A percentile compares a stretch with the other conserved stretches of the same genome.
Conservation (phyloP, 257 asterid species). For the Cynanchum wilfordii region DNA sequence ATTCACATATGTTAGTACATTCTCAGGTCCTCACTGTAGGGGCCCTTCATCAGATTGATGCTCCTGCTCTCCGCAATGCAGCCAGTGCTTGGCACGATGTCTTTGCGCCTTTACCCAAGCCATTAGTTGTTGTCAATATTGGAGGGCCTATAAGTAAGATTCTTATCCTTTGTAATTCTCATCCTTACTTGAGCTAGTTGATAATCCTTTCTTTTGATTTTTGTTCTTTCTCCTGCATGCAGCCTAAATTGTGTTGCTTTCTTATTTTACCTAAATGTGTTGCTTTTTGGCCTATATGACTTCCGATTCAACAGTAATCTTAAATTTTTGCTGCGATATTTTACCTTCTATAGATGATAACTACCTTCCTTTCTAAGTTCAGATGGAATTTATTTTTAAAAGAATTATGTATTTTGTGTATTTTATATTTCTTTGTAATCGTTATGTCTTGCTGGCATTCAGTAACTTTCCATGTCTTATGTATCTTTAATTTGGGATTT, state of each 20-base stretch:
- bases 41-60: conserved; percentile 92
- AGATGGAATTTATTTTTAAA: too few species aligned
- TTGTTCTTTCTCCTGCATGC: not conserved
- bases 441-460: not conserved
- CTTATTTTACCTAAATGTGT: not conserved
- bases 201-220: not conserved
- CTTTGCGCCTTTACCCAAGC: conserved; percentile 83
- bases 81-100: conserved; percentile 86
- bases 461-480: not conserved
- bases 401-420: not conserved
- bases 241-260: not conserved
- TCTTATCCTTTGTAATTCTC: conserved; percentile 21
- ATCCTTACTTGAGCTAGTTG: not conserved
- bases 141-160: conserved; percentile 91
- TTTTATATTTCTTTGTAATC: not conserved
- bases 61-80: conserved; percentile 70
- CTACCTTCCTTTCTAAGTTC: not conserved
- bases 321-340: not conserved
- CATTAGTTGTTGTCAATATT: conserved; percentile 80
- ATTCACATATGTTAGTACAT: not conserved
- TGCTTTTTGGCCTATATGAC: too few species aligned
- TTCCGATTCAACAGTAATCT: not conserved
- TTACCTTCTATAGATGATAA: not conserved
- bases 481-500: conserved; percentile 17
- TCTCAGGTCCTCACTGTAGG: conserved; percentile 79